Conservation (phyloP, 768 basidiomycete genomes). For the Stropharia rugosoannulata region DNA sequence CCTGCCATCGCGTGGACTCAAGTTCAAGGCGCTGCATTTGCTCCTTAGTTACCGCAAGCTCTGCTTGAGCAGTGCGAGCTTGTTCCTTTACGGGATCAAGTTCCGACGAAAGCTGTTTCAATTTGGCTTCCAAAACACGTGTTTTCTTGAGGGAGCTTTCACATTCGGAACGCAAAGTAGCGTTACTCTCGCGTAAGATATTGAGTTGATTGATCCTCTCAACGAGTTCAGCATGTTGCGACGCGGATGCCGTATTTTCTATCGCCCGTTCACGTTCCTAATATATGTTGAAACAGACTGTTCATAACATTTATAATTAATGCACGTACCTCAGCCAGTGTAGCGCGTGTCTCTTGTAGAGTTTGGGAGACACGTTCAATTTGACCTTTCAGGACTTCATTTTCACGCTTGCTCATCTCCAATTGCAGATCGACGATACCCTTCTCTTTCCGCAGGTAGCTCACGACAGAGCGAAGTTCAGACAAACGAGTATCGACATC, state of each 20-base stretch:
- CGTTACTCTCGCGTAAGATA: conserved; percentile 85
- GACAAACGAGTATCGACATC: conserved; percentile 64
- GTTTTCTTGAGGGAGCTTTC: conserved; percentile 70
- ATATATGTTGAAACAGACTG: neutral
- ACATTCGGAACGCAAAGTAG: conserved; percentile 75
- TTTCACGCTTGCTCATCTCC: conserved; percentile 78
- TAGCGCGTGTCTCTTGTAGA: conserved; percentile 67
- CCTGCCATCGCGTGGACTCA: conserved; percentile 82
- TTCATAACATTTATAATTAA: neutral
- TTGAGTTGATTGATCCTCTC: conserved; percentile 88
- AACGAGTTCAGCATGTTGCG: conserved; percentile 81
- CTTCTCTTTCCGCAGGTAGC: conserved; percentile 86
- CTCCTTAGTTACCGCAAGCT: conserved; percentile 66
- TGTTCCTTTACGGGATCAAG: conserved; percentile 78
- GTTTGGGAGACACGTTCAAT: conserved; percentile 70
- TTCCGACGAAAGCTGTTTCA: conserved; percentile 56
- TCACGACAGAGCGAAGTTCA: conserved; percentile 75
- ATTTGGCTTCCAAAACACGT: conserved; percentile 62
- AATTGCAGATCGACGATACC: conserved; percentile 89
- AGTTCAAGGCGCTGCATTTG: conserved; percentile 72
- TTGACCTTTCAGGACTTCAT: conserved; percentile 67
- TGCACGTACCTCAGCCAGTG: conserved; percentile 62
- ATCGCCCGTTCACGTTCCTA: conserved; percentile 84
- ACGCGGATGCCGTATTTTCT: conserved; percentile 65
- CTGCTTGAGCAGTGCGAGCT: conserved; percentile 63